Conservation (phyloP, 805 yeast genomes). For the Ogataea minuta region DNA sequence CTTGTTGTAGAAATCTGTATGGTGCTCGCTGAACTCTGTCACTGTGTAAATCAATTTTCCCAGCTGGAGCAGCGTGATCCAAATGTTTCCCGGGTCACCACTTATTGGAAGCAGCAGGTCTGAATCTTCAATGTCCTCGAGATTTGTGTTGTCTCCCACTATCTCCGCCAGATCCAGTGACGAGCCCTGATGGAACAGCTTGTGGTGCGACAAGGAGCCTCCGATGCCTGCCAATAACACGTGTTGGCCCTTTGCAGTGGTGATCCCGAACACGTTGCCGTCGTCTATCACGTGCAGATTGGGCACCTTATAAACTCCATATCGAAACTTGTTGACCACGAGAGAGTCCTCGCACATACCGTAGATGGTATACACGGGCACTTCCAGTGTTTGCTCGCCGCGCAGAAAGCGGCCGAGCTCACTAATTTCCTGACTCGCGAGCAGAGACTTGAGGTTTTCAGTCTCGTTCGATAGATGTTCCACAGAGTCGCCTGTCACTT, state of each 20-base stretch:
- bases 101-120: conserved; percentile 48
- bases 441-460: conserved; percentile 35
- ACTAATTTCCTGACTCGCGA: conserved; percentile 42
- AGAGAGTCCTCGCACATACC: conserved; percentile 75
- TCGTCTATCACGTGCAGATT: conserved; percentile 67
- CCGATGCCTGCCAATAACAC: conserved; percentile 68
- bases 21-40: conserved; percentile 37
- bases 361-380: conserved; percentile 74
- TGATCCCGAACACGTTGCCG: conserved; percentile 41
- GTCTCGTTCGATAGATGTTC: conserved; percentile 39
- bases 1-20: conserved; percentile 28
- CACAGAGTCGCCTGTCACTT: conserved; percentile 41
- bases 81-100: conserved; percentile 63
- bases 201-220: conserved; percentile 64
- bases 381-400: conserved; percentile 42
- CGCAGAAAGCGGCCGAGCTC: conserved; percentile 49
- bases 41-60: conserved; percentile 59
- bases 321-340: conserved; percentile 60
- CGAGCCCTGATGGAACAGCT: conserved; percentile 65
- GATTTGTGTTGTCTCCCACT: conserved; percentile 27
- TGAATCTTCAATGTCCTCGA: conserved; percentile 24
- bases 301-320: conserved; percentile 50
- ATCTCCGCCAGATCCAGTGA: conserved; percentile 35
- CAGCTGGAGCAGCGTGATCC: conserved; percentile 71
- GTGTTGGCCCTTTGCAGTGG: conserved; percentile 40